These are phyloP conservation scores for Globisporangium paroecandrum DNA, from an alignment of 352 stramenopile species.

Conservation along the genomic window DNA sequence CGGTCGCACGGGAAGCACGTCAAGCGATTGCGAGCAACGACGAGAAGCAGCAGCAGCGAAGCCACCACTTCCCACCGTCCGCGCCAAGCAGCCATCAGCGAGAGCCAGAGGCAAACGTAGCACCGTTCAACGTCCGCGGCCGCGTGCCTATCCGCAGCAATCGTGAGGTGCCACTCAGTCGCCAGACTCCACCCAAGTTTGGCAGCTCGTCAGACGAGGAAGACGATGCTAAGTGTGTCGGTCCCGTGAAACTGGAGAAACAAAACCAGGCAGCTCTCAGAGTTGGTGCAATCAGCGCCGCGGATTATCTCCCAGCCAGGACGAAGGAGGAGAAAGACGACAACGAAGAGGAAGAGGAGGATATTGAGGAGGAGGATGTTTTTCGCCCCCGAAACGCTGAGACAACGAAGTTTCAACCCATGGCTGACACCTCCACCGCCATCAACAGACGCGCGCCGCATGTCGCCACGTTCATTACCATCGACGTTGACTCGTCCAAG, in stretches of 20 bases:
- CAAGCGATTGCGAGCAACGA: not conserved
- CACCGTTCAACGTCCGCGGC: conserved; percentile 25
- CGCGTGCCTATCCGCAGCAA: conserved; percentile 38
- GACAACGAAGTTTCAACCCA: not conserved
- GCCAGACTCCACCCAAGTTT: not conserved
- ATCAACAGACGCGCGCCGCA: conserved; percentile 1
- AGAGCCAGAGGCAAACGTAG: not conserved
- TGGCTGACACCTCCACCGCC: too few relatives aligned
- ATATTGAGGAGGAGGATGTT: not conserved
- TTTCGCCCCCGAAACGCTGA: not conserved
- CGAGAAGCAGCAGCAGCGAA: too few relatives aligned
- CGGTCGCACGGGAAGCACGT: not conserved
- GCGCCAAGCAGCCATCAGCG: not conserved
- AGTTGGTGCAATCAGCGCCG: not conserved
- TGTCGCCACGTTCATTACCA: conserved; percentile 23
- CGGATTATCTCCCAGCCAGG: not conserved
- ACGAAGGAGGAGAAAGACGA: not conserved
- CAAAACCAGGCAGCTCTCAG: not conserved
- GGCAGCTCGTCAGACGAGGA: conserved; percentile 10
- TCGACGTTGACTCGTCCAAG: conserved; percentile 10
- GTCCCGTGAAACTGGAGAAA: not conserved
- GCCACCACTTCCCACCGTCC: not conserved
- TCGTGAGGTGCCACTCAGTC: not conserved
- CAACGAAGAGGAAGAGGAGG: not conserved
- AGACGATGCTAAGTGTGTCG: not conserved